Conservation (phyloP, 495 filamentous ascomycete species). For the Evernia prunastri region DNA sequence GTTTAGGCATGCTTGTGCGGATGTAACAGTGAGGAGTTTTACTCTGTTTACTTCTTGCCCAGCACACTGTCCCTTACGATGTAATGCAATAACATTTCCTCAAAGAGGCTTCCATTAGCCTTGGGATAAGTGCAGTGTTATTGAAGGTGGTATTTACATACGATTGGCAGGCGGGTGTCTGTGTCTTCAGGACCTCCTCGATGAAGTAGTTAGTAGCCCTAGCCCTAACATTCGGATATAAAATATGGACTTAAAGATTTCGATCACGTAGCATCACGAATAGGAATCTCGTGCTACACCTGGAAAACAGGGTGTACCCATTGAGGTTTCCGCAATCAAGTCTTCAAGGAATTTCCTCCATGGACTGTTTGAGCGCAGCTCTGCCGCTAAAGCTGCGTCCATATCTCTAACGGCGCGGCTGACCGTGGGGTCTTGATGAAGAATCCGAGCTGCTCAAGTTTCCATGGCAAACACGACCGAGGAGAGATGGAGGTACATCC, state of each 20-base stretch:
- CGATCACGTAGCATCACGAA: not conserved
- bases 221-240: not conserved
- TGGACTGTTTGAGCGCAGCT: slow-evolving; percentile 35
- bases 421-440: slow-evolving; percentile 45
- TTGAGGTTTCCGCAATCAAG: not conserved
- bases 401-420: slow-evolving; percentile 50
- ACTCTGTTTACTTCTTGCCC: slow-evolving; percentile 3
- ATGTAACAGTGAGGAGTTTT: slow-evolving; percentile 6
- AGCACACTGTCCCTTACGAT: not conserved
- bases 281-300: not conserved
- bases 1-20: slow-evolving; percentile 48
- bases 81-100: not conserved
- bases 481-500: slow-evolving; percentile 44
- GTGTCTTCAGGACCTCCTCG: not conserved
- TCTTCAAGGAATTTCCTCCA: slow-evolving; percentile 12
- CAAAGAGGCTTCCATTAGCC: not conserved
- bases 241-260: not conserved
- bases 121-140: too few relatives aligned
- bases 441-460: slow-evolving; percentile 20
- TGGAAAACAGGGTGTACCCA: not conserved
- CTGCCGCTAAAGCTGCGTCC: slow-evolving; percentile 35
- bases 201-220: too few relatives aligned
- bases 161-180: not conserved
- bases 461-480: slow-evolving; percentile 45
- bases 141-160: not conserved